Evolutionary conservation across 352 stramenopile species (phyloP), one percentile per base, ranked within the genome.

Genomic region (Thalassiosira hispida): DNA sequence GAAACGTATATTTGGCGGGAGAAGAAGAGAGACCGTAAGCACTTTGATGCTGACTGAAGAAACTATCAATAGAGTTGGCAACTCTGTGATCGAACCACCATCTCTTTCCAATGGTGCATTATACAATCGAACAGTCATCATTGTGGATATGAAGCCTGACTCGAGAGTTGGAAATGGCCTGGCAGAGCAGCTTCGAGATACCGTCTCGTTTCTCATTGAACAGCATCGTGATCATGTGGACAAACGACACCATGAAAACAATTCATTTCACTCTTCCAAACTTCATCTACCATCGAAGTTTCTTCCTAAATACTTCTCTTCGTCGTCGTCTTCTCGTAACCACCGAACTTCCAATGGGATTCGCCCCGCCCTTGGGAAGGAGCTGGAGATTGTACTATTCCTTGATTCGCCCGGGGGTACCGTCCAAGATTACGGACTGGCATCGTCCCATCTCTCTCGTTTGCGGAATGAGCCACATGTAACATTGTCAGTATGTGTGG

Each of bases 151-250:
- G 44, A 81, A 83, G 44, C 71, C 67, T 42, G 56, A 79, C 33
- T 46, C 59, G 18, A 44, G 68, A 12, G 73, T 81, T 42, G 56
- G 47, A 3, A 66, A 86, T 40, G 75, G 84, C 25, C 72, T 91
- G 16, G 55, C 72, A 38, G 77, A 83, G 27, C 76, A 86, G 16
- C 65, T 92, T 55, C 31, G 83, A 16, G 77, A 92, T 35, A 69
- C 85, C 4, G 73, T 91, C 0, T 85, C 83, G 18, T 93, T 93
- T 72, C 56, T 93, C 16, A 69, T 92, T 25, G 62, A 89, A 31
- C 64, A 84, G 18, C 80, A 85, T 72, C 62, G 72, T 35, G 55
- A 75, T 31, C 65, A 87, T 31, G 16, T 81, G 3, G 84, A 88
- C 62, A 81, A 75, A 47, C 35, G 53, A 11, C 42, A 66, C 11